Base-by-base conservation (phyloP, 1,284 basidiomycete species). In the Fomitiporia mediterranea region DNA sequence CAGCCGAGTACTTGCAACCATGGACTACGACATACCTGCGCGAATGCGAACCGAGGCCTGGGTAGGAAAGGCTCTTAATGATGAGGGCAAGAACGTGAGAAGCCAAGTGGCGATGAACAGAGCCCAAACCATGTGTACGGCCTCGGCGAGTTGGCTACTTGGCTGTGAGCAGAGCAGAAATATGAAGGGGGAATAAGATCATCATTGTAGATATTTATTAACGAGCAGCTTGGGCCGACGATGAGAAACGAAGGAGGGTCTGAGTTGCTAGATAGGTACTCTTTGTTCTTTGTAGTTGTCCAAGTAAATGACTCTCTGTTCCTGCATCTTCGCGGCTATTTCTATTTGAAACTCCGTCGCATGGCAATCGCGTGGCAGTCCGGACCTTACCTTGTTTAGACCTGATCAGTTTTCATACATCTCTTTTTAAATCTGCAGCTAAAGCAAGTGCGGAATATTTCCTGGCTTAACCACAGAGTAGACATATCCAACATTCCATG, bases 61-160 rank as follows among this genome's bases (percentile, higher is more conserved):
- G 6, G 30, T 3, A 2, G 44, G 44, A 30, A n/a, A 28, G 15
- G 44, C 44, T 25, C 25, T n/a, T 17, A 37, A 51, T 27, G 30
- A 23, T 21, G 27, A 30, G 11, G 27, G 50, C 32, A 23, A 17
- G 17, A 2, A 51, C 19, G 39, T n/a, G 15, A 50, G 32, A 13
- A 51, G 27, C 27, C 34, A 39, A 38, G 28, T 15, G 37, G 15
- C 7, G 23, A 30, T 27, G n/a, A 39, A 25, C 4, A 27, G 25
- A 51, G 28, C 50, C 50, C 28, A 40, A 15, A 32, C 44, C 27
- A 39, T 39, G 23, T n/a, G 32, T n/a, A n/a, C n/a, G n/a, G n/a
- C n/a, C n/a, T n/a, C n/a, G n/a, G n/a, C 13, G 37, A 37, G 23
- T 25, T 38, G 17, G 21, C 32, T 15, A 2, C 8, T 21, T 23